phyloP scores from a whole-genome alignment of 768 basidiomycete species.

The Suillus occidentalis region DNA sequence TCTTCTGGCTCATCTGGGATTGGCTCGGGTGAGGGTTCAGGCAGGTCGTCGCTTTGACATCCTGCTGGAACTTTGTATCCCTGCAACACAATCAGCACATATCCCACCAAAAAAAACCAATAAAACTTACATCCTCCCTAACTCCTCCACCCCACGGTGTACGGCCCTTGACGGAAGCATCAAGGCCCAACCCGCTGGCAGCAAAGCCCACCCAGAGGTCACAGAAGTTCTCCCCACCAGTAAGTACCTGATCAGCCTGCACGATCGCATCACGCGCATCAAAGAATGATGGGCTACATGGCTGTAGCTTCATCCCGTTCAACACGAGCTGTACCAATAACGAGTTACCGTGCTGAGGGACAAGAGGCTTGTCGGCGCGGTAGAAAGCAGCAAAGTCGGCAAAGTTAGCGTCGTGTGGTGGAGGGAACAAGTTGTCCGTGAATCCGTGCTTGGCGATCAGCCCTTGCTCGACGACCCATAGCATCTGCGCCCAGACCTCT shows the following conservation, averaged over 20 bases:
- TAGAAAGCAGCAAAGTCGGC: conserved; percentile 68
- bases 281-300: conserved; percentile 88
- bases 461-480: conserved; percentile 75
- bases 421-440: conserved; percentile 79
- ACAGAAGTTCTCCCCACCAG: conserved; percentile 92
- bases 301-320: conserved; percentile 93
- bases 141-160: conserved; percentile 95
- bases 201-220: conserved; percentile 85
- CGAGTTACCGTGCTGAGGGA: conserved; percentile 93
- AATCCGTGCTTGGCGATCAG: conserved; percentile 84
- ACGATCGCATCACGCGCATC: conserved; percentile 89
- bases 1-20: conserved; percentile 36
- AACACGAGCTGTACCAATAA: conserved; percentile 81
- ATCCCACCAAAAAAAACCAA: background rate
- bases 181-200: conserved; percentile 73
- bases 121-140: conserved; percentile 57
- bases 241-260: conserved; percentile 86
- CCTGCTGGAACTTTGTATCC: conserved; percentile 42
- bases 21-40: conserved; percentile 27
- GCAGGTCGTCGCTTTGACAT: conserved; percentile 34
- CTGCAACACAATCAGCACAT: conserved; percentile 21
- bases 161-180: conserved; percentile 70
- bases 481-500: conserved; percentile 93
- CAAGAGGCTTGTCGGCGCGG: conserved; percentile 50
- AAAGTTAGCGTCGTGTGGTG: conserved; percentile 60